These are phyloP conservation scores for Chimonanthus praecox DNA, from an alignment of 164 flowering plant species.

Conservation along the genomic window DNA sequence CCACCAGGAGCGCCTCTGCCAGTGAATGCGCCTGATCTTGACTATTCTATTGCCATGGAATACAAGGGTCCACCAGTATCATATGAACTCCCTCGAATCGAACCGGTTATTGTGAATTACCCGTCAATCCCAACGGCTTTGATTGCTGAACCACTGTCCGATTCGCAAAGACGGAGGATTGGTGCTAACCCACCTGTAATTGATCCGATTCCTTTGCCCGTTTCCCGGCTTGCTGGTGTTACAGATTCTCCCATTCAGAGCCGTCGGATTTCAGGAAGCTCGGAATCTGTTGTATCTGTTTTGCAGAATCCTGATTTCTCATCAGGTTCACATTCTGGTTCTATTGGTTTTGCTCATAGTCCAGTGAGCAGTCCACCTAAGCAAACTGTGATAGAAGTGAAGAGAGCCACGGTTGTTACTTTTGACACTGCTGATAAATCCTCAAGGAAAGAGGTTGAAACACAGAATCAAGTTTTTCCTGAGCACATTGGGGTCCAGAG, in stretches of 20 bases:
- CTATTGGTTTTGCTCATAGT: constrained; percentile 50
- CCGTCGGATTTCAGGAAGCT: constrained; percentile 59
- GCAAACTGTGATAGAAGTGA: constrained; percentile 39
- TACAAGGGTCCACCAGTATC: constrained; percentile 73
- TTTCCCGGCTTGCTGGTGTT: constrained; percentile 50
- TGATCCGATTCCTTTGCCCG: constrained; percentile 71
- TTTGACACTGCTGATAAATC: constrained; percentile 61
- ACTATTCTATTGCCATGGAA: constrained; percentile 85
- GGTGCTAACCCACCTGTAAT: constrained; percentile 34
- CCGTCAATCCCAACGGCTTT: constrained; percentile 42
- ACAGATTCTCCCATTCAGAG: constrained; percentile 48
- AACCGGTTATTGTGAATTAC: constrained; percentile 49
- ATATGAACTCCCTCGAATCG: constrained; percentile 66
- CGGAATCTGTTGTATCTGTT: constrained; percentile 82
- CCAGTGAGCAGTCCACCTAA: constrained; percentile 24
- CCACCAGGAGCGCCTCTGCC: constrained; percentile 79
- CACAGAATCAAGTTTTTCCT: constrained; percentile 35
- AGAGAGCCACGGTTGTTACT: constrained; percentile 64
- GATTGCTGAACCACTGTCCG: constrained; percentile 37
- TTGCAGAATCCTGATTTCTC: constrained; percentile 66
- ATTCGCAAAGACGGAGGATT: constrained; percentile 29
- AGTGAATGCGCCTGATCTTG: constrained; percentile 39
- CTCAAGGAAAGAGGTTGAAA: constrained; percentile 38
- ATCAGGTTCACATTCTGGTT: constrained; percentile 61
- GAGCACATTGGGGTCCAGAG: constrained; percentile 47